Base-by-base conservation (phyloP, 176 grass and related monocot genomes). In the Musa itinerans region DNA sequence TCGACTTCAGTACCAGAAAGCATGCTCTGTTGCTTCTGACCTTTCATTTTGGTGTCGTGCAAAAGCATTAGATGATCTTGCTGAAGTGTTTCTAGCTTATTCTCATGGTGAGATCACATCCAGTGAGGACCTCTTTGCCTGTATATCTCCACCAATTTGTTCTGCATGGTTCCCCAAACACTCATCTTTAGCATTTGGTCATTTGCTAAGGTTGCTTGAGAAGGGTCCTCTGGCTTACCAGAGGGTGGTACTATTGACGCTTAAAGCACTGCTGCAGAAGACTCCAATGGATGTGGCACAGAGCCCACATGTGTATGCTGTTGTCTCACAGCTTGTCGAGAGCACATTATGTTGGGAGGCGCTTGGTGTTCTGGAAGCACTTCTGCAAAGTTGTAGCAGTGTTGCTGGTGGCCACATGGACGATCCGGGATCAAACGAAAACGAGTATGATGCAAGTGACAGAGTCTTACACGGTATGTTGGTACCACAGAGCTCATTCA, bases 111-210 rank as follows among this genome's bases (percentile, higher is more conserved):
- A 89, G 50, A 89, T 98, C 22, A 62, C 73, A 52, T 89, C 88
- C 0, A 19, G 88, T 52, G 95, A 98, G 23, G 90, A 91, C 72
- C 86, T 98, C 1, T 98, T 98, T 76, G 63, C 51, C 0, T 84
- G 86, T 24, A 83, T 90, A 11, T 93, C 86, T 2, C 95, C 86
- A 1, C 80, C 79, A 69, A 91, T 98, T 23, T 98, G 95, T 73
- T 71, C 69, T 0, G 88, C 87, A 76, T 98, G 94, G 94, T 98
- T 98, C 63, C 94, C 94, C 0, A 98, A 84, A 73, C 85, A 93
- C 80, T 98, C 90, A 27, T 93, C 95, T 83, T 81, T 98, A 82
- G 90, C 95, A 16, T 98, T 98, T 52, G 95, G 95, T 23, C 95
- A 98, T 78, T 81, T 98, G 53, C 80, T 98, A n/a, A 89, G 95